Evolutionary conservation across 345 rosid genomes (phyloP), one percentile per base, ranked within the genome.

Genomic region (Brassica incana): DNA sequence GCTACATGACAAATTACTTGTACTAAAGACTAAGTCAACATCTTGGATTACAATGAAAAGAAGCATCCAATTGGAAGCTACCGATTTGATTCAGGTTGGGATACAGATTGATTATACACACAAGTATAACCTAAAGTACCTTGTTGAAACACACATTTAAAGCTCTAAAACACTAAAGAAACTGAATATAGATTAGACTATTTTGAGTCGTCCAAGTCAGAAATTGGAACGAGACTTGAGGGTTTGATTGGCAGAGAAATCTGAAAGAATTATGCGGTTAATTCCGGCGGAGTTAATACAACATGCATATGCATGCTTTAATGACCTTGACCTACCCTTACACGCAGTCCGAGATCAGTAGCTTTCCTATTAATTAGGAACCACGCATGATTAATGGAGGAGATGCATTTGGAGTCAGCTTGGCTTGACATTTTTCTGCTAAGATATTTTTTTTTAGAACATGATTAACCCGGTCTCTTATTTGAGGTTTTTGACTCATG

Each of bases 321-420:
- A 80, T 75, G 74, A 80, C 83, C 79, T 69, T 75, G 74, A 80
- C 83, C 83, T 75, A 75, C 76, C 83, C 20, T 65, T 75, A 69
- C 83, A 80, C 76, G 9, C 83, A 80, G 72, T 75, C 83, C 79
- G 54, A 80, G 79, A 80, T 80, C 79, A 69, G 76, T 75, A 70
- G 83, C 76, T 79, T 68, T 79, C 82, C 71, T 62, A 79, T 74
- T 79, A 74, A 69, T 50, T 79, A 73, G 62, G 74, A 69, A 77
- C 69, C 69, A 61, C 78, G 25, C 25, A 23, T 23, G 25, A 23
- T 23, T 23, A 23, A 23, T 23, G 25, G 25, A 23, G 25, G 25
- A 23, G 25, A 23, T 23, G 25, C 25, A 23, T 0, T 23, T 23
- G 25, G 25, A 23, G 25, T 23, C 25, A 23, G 25, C 25, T 23